A percentile compares a stretch with the other conserved stretches of the same genome.
These are phyloP conservation scores for Boletus speciosus DNA, from an alignment of 768 basidiomycete genomes.

Conservation along the genomic window DNA sequence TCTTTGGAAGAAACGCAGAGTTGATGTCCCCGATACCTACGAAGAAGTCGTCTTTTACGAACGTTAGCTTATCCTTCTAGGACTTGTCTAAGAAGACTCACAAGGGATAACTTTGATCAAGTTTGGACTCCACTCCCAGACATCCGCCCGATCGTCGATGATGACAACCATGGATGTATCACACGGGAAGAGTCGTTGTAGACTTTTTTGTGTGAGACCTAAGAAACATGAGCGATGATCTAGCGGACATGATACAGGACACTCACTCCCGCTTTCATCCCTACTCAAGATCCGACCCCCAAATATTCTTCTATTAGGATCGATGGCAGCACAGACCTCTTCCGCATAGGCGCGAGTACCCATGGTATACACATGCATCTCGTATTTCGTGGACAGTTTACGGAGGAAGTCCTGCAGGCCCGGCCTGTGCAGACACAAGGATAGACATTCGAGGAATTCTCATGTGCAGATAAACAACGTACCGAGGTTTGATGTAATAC, in stretches of 20 bases:
- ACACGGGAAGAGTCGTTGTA: constrained; percentile 91
- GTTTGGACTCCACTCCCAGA: constrained; percentile 98
- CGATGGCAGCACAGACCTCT: constrained; percentile 90
- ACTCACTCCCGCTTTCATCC: constrained; percentile 95
- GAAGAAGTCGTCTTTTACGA: constrained; percentile 85
- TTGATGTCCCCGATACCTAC: constrained; percentile 99
- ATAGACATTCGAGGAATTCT: not conserved
- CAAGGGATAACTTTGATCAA: constrained; percentile 96
- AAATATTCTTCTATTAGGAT: constrained; percentile 83
- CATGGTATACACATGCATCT: constrained; percentile 99
- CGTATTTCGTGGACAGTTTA: constrained; percentile 73
- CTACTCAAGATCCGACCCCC: constrained; percentile 85
- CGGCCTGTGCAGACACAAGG: constrained; percentile 46
- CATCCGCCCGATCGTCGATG: constrained; percentile 97
- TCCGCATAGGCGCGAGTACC: constrained; percentile 96
- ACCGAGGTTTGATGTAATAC: constrained; percentile 99
- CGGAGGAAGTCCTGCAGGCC: constrained; percentile 80
- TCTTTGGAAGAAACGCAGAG: constrained; percentile 85
- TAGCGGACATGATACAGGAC: not conserved
- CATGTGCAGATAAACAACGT: constrained; percentile 22
- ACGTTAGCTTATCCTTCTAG: not conserved
- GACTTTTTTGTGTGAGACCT: constrained; percentile 90
- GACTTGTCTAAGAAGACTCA: constrained; percentile 35
- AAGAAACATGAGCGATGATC: constrained; percentile 12
- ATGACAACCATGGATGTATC: constrained; percentile 99